Percentiles rank a stretch among this genome's conserved stretches.
phyloP scores from a whole-genome alignment of 148 eudicot genomes.

The Mesembryanthemum crystallinum region DNA sequence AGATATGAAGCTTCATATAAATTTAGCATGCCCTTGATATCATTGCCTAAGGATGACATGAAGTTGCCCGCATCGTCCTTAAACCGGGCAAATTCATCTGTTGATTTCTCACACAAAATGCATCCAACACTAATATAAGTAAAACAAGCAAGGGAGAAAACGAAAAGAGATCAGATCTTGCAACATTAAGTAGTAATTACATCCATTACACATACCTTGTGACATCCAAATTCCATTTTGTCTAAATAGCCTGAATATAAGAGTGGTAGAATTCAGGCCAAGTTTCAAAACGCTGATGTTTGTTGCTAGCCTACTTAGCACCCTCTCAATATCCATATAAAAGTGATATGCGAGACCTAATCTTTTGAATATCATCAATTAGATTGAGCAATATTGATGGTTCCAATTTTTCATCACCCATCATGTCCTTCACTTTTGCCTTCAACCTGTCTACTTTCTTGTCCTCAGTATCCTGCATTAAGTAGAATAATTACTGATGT shows the following conservation, averaged over 20 bases:
- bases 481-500: no score
- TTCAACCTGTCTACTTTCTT: slow-evolving; percentile 17
- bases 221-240: slow-evolving; percentile 23
- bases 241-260: slow-evolving; percentile 25
- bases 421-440: slow-evolving; percentile 19
- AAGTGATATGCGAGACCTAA: slow-evolving; percentile 32
- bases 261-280: slow-evolving; percentile 18
- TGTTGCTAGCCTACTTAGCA: background rate
- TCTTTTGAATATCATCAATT: slow-evolving; percentile 33
- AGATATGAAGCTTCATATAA: slow-evolving; percentile 47
- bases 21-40: slow-evolving; percentile 30
- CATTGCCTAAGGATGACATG: slow-evolving; percentile 5
- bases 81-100: background rate
- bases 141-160: no score
- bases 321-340: slow-evolving; percentile 12
- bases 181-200: no score
- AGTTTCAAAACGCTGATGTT: background rate
- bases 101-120: no score
- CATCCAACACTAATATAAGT: no score
- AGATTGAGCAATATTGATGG: slow-evolving; percentile 18
- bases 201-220: slow-evolving; percentile 18
- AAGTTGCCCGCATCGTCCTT: slow-evolving; percentile 29
- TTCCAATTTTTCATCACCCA: slow-evolving; percentile 8
- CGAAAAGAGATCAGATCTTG: no score
- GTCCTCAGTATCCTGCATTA: background rate